Evolutionary conservation across 306 rosid species (phyloP).

Genomic region (Astragalus membranaceus): DNA sequence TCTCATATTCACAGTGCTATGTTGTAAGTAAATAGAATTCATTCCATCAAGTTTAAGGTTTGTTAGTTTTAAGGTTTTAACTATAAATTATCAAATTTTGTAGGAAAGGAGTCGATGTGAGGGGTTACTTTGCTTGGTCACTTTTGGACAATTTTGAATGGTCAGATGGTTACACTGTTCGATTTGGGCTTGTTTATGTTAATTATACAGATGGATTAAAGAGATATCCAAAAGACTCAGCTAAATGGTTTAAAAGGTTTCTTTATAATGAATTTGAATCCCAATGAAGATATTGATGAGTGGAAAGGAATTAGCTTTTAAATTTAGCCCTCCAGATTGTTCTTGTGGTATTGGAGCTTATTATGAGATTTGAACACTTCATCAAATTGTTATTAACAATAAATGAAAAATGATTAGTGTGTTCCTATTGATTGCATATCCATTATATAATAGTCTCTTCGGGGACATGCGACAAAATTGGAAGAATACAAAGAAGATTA

Average conservation of each 20-base stretch:
- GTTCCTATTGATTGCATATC: too few relatives aligned
- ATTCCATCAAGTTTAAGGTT: background rate
- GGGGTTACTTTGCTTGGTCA: conserved; percentile 25
- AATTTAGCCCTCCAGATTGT: too few relatives aligned
- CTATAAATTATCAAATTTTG: background rate
- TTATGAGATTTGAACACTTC: background rate
- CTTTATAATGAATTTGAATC: background rate
- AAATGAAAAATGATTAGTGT: too few relatives aligned
- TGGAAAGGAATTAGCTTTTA: background rate
- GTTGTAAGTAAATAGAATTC: conserved; percentile 3
- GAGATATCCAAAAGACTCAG: conserved; percentile 21
- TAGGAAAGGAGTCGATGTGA: conserved; percentile 19
- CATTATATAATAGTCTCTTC: too few relatives aligned
- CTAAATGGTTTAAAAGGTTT: conserved; percentile 21
- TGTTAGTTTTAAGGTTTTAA: background rate
- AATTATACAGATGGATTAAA: conserved; percentile 4
- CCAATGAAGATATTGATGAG: background rate
- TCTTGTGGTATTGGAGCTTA: background rate
- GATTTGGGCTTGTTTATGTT: conserved; percentile 24
- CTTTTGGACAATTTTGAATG: conserved; percentile 24
- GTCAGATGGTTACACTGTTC: conserved; percentile 9
- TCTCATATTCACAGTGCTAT: conserved; percentile 5
- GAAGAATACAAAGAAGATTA: too few relatives aligned
- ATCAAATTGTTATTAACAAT: background rate
- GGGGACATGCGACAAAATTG: too few relatives aligned